Percentiles rank a stretch among this genome's conserved stretches.
These are phyloP conservation scores for Osmanthus fragrans DNA, from an alignment of 257 asterid species.

Conservation along the genomic window DNA sequence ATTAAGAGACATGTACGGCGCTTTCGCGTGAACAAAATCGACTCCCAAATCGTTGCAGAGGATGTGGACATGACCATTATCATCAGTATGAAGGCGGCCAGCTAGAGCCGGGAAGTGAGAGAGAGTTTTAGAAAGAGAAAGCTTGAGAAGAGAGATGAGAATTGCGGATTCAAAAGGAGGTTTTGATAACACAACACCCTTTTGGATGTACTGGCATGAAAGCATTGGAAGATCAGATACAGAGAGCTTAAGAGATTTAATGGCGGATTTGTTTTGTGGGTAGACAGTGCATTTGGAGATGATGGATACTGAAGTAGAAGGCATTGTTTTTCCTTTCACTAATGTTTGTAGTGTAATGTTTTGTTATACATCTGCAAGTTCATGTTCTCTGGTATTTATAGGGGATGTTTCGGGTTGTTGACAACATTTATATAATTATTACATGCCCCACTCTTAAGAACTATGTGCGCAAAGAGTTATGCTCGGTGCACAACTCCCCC, in stretches of 20 bases:
- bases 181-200: conserved; percentile 69
- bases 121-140: conserved; percentile 68
- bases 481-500: no score
- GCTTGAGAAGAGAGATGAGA: conserved; percentile 62
- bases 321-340: conserved; percentile 37
- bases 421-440: background rate
- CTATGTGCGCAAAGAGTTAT: background rate
- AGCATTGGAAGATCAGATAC: conserved; percentile 98
- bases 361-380: background rate
- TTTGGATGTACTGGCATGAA: conserved; percentile 91
- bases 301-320: conserved; percentile 62
- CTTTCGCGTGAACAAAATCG: conserved; percentile 70
- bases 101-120: conserved; percentile 81
- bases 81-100: conserved; percentile 75
- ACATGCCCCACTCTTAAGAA: background rate
- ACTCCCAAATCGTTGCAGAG: conserved; percentile 68
- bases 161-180: conserved; percentile 44
- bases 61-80: conserved; percentile 60
- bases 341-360: background rate
- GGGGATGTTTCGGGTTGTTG: background rate
- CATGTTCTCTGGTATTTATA: background rate
- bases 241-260: conserved; percentile 68
- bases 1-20: conserved; percentile 39
- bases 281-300: conserved; percentile 66
- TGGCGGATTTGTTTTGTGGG: conserved; percentile 50